Evolutionary conservation across 2,329 filamentous ascomycete species (phyloP), one percentile per base, ranked within the genome.

Genomic region (Lecanicillium sp.): DNA sequence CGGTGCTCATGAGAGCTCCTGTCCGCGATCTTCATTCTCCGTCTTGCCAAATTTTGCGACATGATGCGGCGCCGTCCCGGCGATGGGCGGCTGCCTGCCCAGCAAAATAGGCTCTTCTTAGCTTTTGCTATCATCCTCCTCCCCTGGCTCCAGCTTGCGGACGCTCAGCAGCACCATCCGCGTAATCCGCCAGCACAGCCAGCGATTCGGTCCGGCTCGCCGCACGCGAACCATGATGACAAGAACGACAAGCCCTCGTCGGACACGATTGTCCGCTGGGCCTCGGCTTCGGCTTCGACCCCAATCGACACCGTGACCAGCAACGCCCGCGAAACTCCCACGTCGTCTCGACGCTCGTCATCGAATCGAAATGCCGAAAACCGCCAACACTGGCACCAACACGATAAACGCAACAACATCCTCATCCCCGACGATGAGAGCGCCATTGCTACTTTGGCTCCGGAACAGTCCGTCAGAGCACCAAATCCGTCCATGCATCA

Each of bases 361-460:
- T 52, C 44, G 47, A 52, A 32, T 40, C 44, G 44, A 40, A 52
- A 38, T 42, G 46, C 31, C 46, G 37, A 33, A 44, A 47, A 32
- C 40, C 45, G 43, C 37, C 45, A 50, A 37, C 45, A 47, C 29
- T 48, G 51, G 38, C 44, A 46, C 37, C 42, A 44, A 34, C 33
- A 36, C 19, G 22, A 34, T 29, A 43, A 45, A 42, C 37, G 19
- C 18, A 50, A 58, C 40, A 51, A 56, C 42, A 53, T 57, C 42
- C 50, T 61, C 38, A 59, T 62, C 55, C 62, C 65, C 61, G 57
- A 75, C 68, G 77, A 92, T 83, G 86, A 81, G 87, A 88, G 87
- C 88, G 88, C 88, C 85, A 76, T 92, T 75, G 84, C 84, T 78
- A 92, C 88, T 84, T 83, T 89, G 76, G 89, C 90, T 95, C 88